Evolutionary conservation across 805 yeast species (phyloP), one percentile per base, ranked within the genome.

Genomic region (Cyberlindnera veronae): DNA sequence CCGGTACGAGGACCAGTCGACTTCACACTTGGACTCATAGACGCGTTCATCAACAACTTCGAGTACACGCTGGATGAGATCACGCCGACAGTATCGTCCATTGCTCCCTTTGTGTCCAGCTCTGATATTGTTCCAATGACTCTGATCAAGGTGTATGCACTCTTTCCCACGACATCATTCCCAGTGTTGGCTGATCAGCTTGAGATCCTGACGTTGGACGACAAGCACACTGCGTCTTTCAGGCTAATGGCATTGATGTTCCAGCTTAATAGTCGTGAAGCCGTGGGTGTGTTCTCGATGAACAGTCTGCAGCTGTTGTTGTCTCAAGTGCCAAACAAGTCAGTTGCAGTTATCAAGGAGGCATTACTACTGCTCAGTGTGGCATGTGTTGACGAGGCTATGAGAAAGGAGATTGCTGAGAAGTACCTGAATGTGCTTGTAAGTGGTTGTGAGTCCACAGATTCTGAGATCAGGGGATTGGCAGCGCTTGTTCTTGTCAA

Each of bases 401-500:
- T 78, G 23, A 67, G 84, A 41, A 59, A 55, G n/a, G 61, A 63
- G 29, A 72, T 77, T 30, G 62, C 75, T 1, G 63, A 67, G 16
- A 63, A 67, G 33, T 80, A 73, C 55, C 44, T 68, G 27, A 53
- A 59, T 5, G 50, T 74, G 0, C 53, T 79, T 17, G 57, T 71
- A 16, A 54, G 58, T 29, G 70, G 73, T 0, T 41, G 69, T 10
- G 59, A 39, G 29, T 35, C 31, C n/a, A 17, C 36, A 1, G 43
- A 47, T 19, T 39, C 46, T 8, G 49, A 54, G 3, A 56, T 59
- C 19, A 59, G 59, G 36, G 37, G 66, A 8, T 51, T 68, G 11
- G 61, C 79, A 0, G 64, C 73, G 0, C 51, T 78, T 28, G 72
- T 73, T 4, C 50, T 77, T n/a, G 60, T 77, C 6, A 81, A 81